Conservation (phyloP, 225 moss, liverwort and hornwort species). For the Lunularia cruciata region DNA sequence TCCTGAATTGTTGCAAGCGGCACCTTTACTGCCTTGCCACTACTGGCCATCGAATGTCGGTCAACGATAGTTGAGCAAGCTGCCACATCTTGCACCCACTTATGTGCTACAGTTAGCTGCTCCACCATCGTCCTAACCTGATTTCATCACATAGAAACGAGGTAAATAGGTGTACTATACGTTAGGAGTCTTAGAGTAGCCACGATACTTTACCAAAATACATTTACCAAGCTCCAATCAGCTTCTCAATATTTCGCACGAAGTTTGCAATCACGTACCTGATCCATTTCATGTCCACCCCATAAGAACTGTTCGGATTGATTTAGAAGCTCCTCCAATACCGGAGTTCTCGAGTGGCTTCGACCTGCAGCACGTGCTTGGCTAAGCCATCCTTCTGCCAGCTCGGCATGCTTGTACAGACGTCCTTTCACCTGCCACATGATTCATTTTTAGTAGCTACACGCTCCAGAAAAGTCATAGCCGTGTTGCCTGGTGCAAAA, state of each 20-base stretch:
- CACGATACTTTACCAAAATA: too few relatives aligned
- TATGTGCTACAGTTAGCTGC: constrained; percentile 59
- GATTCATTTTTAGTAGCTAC: neutral
- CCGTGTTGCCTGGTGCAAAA: too few relatives aligned
- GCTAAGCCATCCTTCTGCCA: constrained; percentile 75
- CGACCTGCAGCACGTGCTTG: constrained; percentile 60
- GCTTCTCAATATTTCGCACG: too few relatives aligned
- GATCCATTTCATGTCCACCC: constrained; percentile 96
- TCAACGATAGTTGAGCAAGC: constrained; percentile 51
- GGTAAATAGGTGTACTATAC: too few relatives aligned
- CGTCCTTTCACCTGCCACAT: constrained; percentile 67
- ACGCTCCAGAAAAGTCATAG: too few relatives aligned
- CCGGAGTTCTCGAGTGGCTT: constrained; percentile 53
- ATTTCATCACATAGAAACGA: neutral
- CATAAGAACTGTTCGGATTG: constrained; percentile 90
- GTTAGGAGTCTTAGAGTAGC: too few relatives aligned
- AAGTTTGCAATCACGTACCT: constrained; percentile 47
- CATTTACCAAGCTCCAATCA: too few relatives aligned
- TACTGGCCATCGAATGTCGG: constrained; percentile 46
- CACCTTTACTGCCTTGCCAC: constrained; percentile 54
- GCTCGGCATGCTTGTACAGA: constrained; percentile 58
- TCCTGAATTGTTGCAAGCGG: constrained; percentile 50
- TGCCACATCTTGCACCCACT: constrained; percentile 87
- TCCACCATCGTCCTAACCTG: constrained; percentile 76
- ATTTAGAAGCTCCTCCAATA: constrained; percentile 58